phyloP scores from a whole-genome alignment of 257 asterid species.

The Leptodermis oblonga region DNA sequence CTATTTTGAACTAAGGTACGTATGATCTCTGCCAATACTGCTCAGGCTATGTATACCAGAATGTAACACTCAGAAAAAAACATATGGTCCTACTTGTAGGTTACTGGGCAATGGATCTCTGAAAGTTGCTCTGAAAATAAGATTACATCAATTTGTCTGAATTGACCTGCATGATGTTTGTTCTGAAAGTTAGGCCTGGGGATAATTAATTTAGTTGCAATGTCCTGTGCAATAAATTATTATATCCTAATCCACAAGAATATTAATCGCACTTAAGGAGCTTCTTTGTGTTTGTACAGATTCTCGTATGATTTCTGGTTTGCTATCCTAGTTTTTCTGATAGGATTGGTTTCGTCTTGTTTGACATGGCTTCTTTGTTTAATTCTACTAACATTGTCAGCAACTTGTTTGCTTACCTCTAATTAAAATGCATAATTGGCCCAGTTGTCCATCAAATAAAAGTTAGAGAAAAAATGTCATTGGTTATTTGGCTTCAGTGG shows the following conservation, averaged over 20 bases:
- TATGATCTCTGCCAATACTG: neutral
- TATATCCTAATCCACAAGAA: neutral
- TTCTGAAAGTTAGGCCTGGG: neutral
- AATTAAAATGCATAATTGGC: constrained; percentile 9
- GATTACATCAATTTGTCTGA: too few relatives aligned
- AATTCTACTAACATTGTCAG: neutral
- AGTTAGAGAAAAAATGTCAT: neutral
- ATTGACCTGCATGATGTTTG: neutral
- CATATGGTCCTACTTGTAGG: neutral
- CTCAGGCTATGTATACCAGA: neutral
- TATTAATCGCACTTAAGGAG: neutral
- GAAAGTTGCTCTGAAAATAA: neutral
- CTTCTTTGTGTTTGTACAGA: neutral
- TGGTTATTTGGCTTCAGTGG: neutral
- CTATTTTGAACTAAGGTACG: neutral
- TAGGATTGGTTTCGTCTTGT: neutral
- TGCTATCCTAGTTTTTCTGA: neutral
- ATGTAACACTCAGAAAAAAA: neutral
- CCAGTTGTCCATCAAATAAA: neutral
- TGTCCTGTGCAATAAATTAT: neutral
- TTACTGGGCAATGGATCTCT: neutral
- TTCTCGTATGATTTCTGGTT: neutral
- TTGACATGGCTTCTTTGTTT: neutral
- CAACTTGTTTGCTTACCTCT: constrained; percentile 4
- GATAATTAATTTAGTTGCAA: neutral